phyloP scores from a whole-genome alignment of 768 basidiomycete species.

The Russula brevipes region DNA sequence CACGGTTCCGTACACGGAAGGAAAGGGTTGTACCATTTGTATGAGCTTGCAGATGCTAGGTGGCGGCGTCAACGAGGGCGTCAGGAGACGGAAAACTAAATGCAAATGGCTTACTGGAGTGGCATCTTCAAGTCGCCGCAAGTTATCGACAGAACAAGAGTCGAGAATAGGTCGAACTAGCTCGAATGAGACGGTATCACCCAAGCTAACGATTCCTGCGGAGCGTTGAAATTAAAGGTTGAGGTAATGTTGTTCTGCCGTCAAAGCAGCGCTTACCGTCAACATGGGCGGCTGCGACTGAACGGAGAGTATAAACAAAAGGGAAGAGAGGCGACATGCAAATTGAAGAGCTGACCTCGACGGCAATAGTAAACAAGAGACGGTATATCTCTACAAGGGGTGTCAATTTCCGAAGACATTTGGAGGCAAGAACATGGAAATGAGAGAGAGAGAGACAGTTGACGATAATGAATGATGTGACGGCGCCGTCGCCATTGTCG shows the following conservation, averaged over 20 bases:
- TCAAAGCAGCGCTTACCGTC: slow-evolving; percentile 45
- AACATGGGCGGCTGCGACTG: slow-evolving; percentile 56
- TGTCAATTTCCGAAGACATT: slow-evolving; percentile 33
- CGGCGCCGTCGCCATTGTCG: not conserved
- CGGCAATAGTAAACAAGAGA: slow-evolving; percentile 67
- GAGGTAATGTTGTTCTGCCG: not conserved
- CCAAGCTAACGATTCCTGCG: slow-evolving; percentile 60
- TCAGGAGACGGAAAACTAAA: not conserved
- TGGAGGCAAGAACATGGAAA: slow-evolving; percentile 30
- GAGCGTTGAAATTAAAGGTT: not conserved
- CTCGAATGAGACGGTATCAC: slow-evolving; percentile 55
- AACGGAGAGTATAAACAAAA: slow-evolving; percentile 7
- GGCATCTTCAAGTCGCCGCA: slow-evolving; percentile 60
- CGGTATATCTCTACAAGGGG: slow-evolving; percentile 43
- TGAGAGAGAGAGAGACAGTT: not conserved
- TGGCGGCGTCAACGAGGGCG: slow-evolving; percentile 5
- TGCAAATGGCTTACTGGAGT: slow-evolving; percentile 53
- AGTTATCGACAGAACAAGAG: slow-evolving; percentile 64
- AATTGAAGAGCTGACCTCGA: slow-evolving; percentile 46
- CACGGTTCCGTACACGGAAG: slow-evolving; percentile 1
- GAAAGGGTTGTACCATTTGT: slow-evolving; percentile 23
- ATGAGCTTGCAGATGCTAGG: slow-evolving; percentile 22
- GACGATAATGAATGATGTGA: slow-evolving; percentile 4
- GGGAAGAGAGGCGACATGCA: slow-evolving; percentile 6
- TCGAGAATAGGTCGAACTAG: slow-evolving; percentile 71